Base-by-base conservation (phyloP, 2,329 filamentous ascomycete species). In the Aschersonia sp. region DNA sequence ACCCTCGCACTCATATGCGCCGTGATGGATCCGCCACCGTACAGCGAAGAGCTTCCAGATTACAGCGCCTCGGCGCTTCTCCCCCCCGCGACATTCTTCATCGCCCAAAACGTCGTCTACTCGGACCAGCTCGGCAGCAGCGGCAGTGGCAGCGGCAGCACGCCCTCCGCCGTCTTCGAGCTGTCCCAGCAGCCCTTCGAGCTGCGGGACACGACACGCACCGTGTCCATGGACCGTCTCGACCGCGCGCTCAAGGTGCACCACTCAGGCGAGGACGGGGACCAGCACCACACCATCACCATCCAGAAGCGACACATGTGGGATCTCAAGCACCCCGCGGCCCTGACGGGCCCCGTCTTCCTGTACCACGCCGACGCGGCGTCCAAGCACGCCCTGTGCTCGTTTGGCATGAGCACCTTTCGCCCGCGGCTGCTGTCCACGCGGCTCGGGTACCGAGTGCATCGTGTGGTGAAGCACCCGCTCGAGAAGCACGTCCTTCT, bases 81-180 rank as follows among this genome's bases (percentile, higher is more conserved):
- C 10, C 57, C 57, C 30, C 63, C 62, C 14, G 56, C 57, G 5
- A 64, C 61, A 1, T 58, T 65, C 39, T 56, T 58, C 46, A 51
- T 62, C 12, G 56, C 56, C n/a, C 59, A 58, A 39, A 60, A 61
- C 47, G 61, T 64, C 55, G 55, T 66, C 50, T 58, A 62, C 56
- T 58, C 59, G 1, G 52, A 52, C 41, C 54, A 60, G 14, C 12
- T 37, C 35, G 35, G 35, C 35, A 37, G 35, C 35, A 37, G 35
- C 35, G 35, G 35, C 35, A 37, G 35, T 4, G 12, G 32, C 4
- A 37, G 8, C 8, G 8, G 8, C 35, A 50, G 56, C 4, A 47
- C 55, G 22, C 54, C 57, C 12, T 56, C 58, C 32, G 59, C 63
- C 1, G 53, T 63, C 10, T 66, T 65, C 50, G 63, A 66, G 41